Evolutionary conservation across 2,329 filamentous ascomycete species (phyloP), one percentile per base, ranked within the genome.

Genomic region (Paramyrothecium roridum): DNA sequence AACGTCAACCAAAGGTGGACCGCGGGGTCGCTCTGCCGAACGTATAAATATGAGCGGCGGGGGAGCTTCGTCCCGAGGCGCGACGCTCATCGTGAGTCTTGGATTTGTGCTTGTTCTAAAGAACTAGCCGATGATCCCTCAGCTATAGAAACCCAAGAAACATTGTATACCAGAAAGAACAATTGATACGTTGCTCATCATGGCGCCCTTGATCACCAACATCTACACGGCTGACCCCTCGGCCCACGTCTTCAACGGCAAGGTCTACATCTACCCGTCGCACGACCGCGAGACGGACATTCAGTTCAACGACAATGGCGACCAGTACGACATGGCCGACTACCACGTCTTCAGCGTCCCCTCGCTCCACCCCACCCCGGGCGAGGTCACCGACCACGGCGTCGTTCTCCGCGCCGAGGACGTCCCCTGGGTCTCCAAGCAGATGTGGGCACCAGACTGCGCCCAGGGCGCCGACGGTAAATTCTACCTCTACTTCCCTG

Each of bases 251-350:
- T 93, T 92, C 76, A 85, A 91, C 59, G 82, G 80, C 70, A 86
- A 81, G 61, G 73, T 93, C 57, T 93, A 91, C 77, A 83, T 93
- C 73, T 93, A 92, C 75, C 89, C 89, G 20, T 92, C 88, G 21
- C 89, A 93, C 73, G 89, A 93, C 72, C 83, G 88, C 61, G 86
- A 90, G 70, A 90, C 87, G 6, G 81, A 85, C 70, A 89, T 91
- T 70, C 56, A 81, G 55, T 87, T 88, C 78, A 92, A 93, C 75
- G 89, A 92, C 79, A 91, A 91, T 79, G 89, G 89, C 67, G 89
- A 91, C 74, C 89, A 92, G 70, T 92, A 91, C 70, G 89, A 91
- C 75, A 93, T 92, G 89, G 80, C 76, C 54, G 89, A 93, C 76
- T 93, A 93, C 79, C 89, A 92, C 71, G 89, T 93, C 69, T 86